Conservation (phyloP, 2,329 filamentous ascomycete genomes). For the Fusarium coicis region DNA sequence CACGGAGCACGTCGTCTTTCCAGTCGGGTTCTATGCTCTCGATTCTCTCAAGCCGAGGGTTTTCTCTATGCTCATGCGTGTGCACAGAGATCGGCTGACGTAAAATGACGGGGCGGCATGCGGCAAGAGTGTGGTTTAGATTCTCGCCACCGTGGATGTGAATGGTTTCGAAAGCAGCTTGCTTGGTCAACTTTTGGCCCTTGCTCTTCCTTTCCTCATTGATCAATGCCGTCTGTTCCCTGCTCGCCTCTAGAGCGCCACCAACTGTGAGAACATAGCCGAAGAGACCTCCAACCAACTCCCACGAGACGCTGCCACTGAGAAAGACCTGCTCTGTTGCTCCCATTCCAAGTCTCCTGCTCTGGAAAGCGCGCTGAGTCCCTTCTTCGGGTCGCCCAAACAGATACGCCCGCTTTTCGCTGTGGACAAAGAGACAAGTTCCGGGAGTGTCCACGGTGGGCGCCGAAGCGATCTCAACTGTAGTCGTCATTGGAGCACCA, state of each 20-base stretch:
- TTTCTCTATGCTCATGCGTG: slow-evolving; percentile 72
- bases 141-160: slow-evolving; percentile 86
- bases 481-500: slow-evolving; percentile 72
- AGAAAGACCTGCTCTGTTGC: slow-evolving; percentile 84
- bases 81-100: slow-evolving; percentile 81
- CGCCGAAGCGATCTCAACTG: slow-evolving; percentile 79
- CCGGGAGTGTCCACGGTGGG: slow-evolving; percentile 91
- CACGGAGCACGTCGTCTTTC: slow-evolving; percentile 79
- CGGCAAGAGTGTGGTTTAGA: slow-evolving; percentile 82
- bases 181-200: slow-evolving; percentile 46
- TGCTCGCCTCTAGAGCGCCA: slow-evolving; percentile 66
- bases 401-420: slow-evolving; percentile 84
- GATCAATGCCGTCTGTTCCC: slow-evolving; percentile 52
- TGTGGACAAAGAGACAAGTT: slow-evolving; percentile 80
- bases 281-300: slow-evolving; percentile 80
- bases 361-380: slow-evolving; percentile 79
- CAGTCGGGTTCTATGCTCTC: slow-evolving; percentile 68
- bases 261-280: slow-evolving; percentile 88
- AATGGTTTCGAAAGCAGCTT: slow-evolving; percentile 52
- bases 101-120: slow-evolving; percentile 85
- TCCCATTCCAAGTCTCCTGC: slow-evolving; percentile 72
- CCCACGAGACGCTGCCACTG: slow-evolving; percentile 81
- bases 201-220: slow-evolving; percentile 56
- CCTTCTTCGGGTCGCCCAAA: slow-evolving; percentile 88
- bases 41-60: slow-evolving; percentile 49